Evolutionary conservation across 2,329 filamentous ascomycete species (phyloP).

Genomic region (Xylariaceae sp.): DNA sequence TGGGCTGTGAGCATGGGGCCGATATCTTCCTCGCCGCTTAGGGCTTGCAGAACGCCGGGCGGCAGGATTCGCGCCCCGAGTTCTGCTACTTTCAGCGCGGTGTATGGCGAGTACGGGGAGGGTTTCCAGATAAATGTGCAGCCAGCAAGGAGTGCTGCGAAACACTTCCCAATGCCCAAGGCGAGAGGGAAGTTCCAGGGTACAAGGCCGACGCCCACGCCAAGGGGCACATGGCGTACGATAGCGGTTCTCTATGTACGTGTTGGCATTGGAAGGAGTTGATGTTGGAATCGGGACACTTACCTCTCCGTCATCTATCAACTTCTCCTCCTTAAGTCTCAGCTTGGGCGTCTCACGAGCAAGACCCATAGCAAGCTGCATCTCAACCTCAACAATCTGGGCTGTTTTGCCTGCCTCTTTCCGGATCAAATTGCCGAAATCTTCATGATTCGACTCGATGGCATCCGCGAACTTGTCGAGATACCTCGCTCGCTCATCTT

Average conservation of each 20-base stretch:
- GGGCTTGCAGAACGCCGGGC: conserved; percentile 58
- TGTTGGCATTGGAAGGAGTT: neutral
- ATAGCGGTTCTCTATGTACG: conserved; percentile 28
- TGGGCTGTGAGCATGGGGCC: conserved; percentile 58
- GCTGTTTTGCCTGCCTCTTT: conserved; percentile 21
- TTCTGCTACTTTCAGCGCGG: conserved; percentile 55
- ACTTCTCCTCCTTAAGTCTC: conserved; percentile 20
- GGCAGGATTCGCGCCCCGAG: conserved; percentile 56
- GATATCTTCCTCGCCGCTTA: conserved; percentile 60
- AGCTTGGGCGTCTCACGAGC: conserved; percentile 8
- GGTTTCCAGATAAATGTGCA: conserved; percentile 56
- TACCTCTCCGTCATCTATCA: conserved; percentile 14
- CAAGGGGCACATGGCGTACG: conserved; percentile 39
- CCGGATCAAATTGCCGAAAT: conserved; percentile 12
- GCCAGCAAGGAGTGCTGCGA: conserved; percentile 54
- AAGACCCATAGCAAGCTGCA: neutral
- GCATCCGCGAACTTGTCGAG: conserved; percentile 21
- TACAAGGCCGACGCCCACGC: conserved; percentile 46
- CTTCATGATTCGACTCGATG: conserved; percentile 11
- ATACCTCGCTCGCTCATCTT: conserved; percentile 29
- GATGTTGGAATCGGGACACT: conserved; percentile 1
- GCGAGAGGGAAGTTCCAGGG: conserved; percentile 59
- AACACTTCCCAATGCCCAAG: conserved; percentile 52
- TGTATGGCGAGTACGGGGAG: conserved; percentile 48
- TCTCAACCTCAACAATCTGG: conserved; percentile 1